Conservation (phyloP, 1,284 basidiomycete genomes). For the Heterobasidion parviporum region DNA sequence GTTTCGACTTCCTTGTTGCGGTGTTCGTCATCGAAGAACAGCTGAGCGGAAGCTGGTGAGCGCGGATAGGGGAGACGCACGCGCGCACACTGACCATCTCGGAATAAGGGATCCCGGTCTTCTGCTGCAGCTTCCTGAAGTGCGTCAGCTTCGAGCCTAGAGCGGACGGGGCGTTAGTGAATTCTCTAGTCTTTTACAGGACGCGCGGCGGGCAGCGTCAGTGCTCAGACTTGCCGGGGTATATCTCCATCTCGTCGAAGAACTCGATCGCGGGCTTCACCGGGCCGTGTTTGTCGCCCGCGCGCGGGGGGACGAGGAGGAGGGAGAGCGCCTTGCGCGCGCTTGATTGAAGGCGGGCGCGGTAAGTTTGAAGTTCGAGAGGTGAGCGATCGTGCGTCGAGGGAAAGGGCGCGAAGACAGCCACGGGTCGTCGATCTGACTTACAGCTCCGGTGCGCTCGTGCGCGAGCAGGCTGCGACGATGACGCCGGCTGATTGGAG, state of each 20-base stretch:
- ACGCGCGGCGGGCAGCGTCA: not conserved
- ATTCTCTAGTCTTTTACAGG: not conserved
- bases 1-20: constrained; percentile 73
- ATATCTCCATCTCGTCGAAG: constrained; percentile 81
- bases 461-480: constrained; percentile 75
- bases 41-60: constrained; percentile 27
- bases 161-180: not conserved
- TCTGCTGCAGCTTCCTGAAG: constrained; percentile 68
- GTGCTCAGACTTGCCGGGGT: constrained; percentile 45
- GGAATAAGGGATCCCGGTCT: constrained; percentile 74
- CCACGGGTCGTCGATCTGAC: constrained; percentile 17
- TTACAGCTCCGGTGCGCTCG: constrained; percentile 61
- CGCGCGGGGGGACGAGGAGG: constrained; percentile 50
- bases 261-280: constrained; percentile 51
- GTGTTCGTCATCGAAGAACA: constrained; percentile 81
- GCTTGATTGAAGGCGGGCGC: constrained; percentile 26
- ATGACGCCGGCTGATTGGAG: constrained; percentile 46
- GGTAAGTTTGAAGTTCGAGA: not conserved
- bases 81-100: constrained; percentile 62
- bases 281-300: constrained; percentile 26
- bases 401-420: too few species aligned
- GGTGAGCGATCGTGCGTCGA: too few species aligned
- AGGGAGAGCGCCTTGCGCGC: constrained; percentile 70
- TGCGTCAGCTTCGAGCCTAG: constrained; percentile 79
- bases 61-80: constrained; percentile 1